Conservation (phyloP, 192 early-diverging fungal species). For the Backusella luteola region DNA sequence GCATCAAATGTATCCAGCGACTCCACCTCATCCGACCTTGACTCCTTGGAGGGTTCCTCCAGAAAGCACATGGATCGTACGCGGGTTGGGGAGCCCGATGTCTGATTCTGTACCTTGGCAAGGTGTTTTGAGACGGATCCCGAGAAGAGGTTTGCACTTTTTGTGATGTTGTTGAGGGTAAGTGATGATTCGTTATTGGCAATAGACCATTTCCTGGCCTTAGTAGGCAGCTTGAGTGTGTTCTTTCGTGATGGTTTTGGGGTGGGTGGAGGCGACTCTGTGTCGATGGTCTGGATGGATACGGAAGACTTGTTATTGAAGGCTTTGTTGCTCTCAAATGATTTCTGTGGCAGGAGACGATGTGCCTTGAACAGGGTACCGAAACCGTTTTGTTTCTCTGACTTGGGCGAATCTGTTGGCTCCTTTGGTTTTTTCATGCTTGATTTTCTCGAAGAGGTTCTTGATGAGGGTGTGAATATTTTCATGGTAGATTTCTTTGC, state of each 20-base stretch:
- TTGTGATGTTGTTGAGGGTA: neutral
- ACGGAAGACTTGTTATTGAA: neutral
- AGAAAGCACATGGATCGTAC: neutral
- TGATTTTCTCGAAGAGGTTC: neutral
- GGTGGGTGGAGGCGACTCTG: neutral
- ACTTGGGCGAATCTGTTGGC: neutral
- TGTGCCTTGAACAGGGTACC: neutral
- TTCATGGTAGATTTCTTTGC: neutral
- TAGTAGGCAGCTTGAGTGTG: neutral
- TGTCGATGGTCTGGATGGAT: neutral
- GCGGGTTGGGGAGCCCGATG: neutral
- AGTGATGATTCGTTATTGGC: neutral
- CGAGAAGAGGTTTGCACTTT: neutral
- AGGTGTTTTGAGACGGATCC: neutral
- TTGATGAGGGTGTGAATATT: neutral
- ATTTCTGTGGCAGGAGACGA: neutral
- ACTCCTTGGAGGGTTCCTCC: neutral
- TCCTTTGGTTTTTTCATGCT: neutral
- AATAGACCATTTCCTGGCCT: neutral
- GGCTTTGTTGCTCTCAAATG: neutral
- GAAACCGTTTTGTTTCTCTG: neutral
- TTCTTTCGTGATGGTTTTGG: neutral
- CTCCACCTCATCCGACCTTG: neutral
- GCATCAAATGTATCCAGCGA: neutral
- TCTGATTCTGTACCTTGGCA: neutral